Conservation (phyloP, 2,329 filamentous ascomycete genomes). For the Penicillium janthinellum region DNA sequence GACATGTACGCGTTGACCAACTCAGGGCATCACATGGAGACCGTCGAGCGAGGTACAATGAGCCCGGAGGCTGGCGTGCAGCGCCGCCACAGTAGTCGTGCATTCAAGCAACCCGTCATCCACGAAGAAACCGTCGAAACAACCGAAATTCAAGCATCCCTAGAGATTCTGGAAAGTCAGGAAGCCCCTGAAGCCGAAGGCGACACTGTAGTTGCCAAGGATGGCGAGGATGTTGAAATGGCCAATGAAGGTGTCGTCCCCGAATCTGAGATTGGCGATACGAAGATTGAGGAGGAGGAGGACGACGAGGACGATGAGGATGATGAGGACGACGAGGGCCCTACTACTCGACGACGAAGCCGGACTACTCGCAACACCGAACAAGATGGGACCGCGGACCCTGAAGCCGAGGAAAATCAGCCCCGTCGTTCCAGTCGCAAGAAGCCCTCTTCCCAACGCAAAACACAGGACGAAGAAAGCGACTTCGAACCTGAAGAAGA, state of each 20-base stretch:
- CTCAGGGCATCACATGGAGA: conserved; percentile 59
- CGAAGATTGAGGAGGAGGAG: conserved; percentile 18
- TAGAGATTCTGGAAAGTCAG: conserved; percentile 48
- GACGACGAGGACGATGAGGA: conserved; percentile 35
- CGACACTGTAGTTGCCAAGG: conserved; percentile 26
- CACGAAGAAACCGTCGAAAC: conserved; percentile 53
- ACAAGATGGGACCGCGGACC: conserved; percentile 24
- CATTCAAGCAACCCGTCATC: conserved; percentile 47
- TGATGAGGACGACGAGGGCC: conserved; percentile 58
- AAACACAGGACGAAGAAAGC: conserved; percentile 56
- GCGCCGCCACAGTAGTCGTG: conserved; percentile 41
- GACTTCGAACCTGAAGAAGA: conserved; percentile 65
- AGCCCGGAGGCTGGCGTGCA: conserved; percentile 49
- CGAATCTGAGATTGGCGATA: conserved; percentile 45
- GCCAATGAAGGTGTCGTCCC: conserved; percentile 42
- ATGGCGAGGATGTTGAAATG: conserved; percentile 38
- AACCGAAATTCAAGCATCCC: conserved; percentile 41
- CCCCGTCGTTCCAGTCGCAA: conserved; percentile 45
- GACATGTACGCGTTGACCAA: conserved; percentile 60
- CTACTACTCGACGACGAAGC: conserved; percentile 51
- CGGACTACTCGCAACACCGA: conserved; percentile 25
- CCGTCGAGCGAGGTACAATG: conserved; percentile 56
- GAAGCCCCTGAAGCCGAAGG: conserved; percentile 41
- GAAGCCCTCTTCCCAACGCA: conserved; percentile 47
- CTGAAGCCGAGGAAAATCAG: conserved; percentile 34